Conservation (phyloP, 768 basidiomycete genomes). For the Lentinula sp. region DNA sequence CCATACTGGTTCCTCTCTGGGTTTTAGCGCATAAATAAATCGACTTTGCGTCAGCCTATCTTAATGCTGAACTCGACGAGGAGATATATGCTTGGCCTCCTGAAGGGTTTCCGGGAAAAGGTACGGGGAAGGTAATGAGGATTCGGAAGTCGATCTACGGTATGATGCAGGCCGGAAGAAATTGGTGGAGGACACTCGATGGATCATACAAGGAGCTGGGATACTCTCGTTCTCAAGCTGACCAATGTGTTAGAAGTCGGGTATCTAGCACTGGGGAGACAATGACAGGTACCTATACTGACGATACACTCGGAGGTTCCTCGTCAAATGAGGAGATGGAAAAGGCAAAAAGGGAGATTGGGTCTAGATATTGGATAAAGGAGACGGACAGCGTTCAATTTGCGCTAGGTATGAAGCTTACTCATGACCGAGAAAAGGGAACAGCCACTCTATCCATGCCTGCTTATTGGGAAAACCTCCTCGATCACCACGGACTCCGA, state of each 20-base stretch:
- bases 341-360: not conserved
- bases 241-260: not conserved
- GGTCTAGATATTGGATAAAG: not conserved
- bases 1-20: constrained; percentile 3
- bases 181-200: constrained; percentile 3
- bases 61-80: not conserved
- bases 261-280: not conserved
- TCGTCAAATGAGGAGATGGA: constrained; percentile 2
- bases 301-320: constrained; percentile 7
- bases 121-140: constrained; percentile 1
- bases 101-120: too few species aligned
- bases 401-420: constrained; percentile 5
- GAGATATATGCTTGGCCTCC: too few species aligned
- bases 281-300: constrained; percentile 2
- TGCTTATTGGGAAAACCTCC: constrained; percentile 7
- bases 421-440: not conserved
- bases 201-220: not conserved
- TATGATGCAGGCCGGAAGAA: constrained; percentile 1
- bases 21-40: not conserved
- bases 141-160: not conserved
- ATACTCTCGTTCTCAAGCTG: not conserved
- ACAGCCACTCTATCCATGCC: constrained; percentile 5
- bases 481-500: constrained; percentile 7
- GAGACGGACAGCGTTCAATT: constrained; percentile 4
- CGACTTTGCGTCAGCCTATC: constrained; percentile 1